Evolutionary conservation across 2,329 filamentous ascomycete species (phyloP), one percentile per base, ranked within the genome.

Genomic region (Cordyceps javanica): DNA sequence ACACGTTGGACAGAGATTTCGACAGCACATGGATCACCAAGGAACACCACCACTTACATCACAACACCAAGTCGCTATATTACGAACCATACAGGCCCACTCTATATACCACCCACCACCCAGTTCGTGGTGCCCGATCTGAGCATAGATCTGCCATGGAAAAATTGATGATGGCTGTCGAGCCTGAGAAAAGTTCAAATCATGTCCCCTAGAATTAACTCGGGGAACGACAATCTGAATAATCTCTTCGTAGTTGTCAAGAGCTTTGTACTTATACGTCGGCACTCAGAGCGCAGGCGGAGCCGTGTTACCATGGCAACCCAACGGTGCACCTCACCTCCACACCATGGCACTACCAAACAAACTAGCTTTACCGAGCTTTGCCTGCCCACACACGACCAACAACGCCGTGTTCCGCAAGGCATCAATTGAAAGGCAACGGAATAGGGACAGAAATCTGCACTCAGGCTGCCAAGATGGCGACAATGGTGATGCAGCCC

Each of bases 401-500:
- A 26, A 50, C 28, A 23, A 54, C 16, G 5, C 2, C n/a, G 32
- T 16, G 44, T 36, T 36, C 19, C 3, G 9, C 21, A 42, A 26
- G 30, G 10, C 16, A 34, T 34, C 34, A 50, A 32, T 11, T 42
- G 14, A 10, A 9, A 42, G 25, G 19, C 4, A 42, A 14, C 8
- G 28, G 6, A 13, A 19, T 8, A 57, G 55, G 13, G 46, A n/a
- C 3, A 9, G 11, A 2, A 19, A 16, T 51, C 39, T 21, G 16
- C 28, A 50, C 3, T 23, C 0, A 55, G 39, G 16, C 38, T 45
- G 55, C 46, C 55, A 57, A 51, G 16, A 57, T 57, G 55, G 55
- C 55, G 55, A 57, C 55, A n/a, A 57, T 57, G 46, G 21, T 57
- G 7, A 36, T 57, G 55, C 55, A 51, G 39, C 46, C 46, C 3